Evolutionary conservation across 1,284 basidiomycete species (phyloP).

Genomic region (Malassezia vespertilionis): DNA sequence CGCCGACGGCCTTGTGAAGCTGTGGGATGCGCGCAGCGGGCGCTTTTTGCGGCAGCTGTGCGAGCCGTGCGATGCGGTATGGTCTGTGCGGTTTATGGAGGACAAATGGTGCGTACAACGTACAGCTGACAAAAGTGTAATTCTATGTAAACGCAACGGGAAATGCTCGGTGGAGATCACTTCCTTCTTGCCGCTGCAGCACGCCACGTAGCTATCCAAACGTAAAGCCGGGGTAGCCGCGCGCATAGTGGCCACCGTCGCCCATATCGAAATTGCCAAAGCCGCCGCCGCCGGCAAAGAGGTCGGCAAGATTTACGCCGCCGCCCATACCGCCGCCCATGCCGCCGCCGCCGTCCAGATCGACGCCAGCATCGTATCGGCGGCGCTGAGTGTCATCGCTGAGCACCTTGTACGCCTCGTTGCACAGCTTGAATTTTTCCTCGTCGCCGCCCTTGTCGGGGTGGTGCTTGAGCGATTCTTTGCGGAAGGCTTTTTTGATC

Average conservation of each 20-base stretch:
- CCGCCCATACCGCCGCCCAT: constrained; percentile 18
- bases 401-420: constrained; percentile 41
- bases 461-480: constrained; percentile 43
- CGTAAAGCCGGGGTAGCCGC: constrained; percentile 7
- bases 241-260: constrained; percentile 14
- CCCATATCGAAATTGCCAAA: constrained; percentile 28
- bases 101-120: constrained; percentile 75
- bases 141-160: constrained; percentile 70
- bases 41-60: constrained; percentile 38
- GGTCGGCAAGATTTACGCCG: constrained; percentile 40
- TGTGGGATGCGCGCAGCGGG: constrained; percentile 57
- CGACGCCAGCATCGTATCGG: constrained; percentile 42
- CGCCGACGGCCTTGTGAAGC: constrained; percentile 78
- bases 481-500: constrained; percentile 56
- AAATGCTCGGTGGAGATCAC: constrained; percentile 78
- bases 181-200: constrained; percentile 37
- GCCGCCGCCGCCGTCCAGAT: constrained; percentile 23
- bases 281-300: constrained; percentile 26
- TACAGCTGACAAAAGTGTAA: constrained; percentile 64
- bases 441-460: constrained; percentile 47
- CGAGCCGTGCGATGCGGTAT: constrained; percentile 59
- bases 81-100: constrained; percentile 69
- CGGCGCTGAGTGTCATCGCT: constrained; percentile 36
- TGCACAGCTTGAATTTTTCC: constrained; percentile 46
- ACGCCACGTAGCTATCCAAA: constrained; percentile 7